Evolutionary conservation across 1,284 basidiomycete genomes (phyloP), one percentile per base, ranked within the genome.

Genomic region (Pseudozyma tsukubaensis): DNA sequence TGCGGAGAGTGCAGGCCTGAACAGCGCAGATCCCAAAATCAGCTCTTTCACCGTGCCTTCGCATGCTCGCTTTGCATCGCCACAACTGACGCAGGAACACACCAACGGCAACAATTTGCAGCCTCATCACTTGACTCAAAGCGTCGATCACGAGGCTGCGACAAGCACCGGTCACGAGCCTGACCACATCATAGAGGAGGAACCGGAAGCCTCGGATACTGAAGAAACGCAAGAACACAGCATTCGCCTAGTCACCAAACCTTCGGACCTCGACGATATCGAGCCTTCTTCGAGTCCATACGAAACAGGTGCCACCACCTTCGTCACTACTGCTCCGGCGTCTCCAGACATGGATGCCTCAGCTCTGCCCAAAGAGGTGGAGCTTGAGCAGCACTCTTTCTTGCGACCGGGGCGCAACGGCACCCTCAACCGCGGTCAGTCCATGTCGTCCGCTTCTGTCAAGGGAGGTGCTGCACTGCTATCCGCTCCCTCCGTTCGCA

Each of bases 171-270:
- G 16, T 16, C 37, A n/a, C 16, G 48, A 13, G n/a, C 47, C 24
- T 5, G 44, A n/a, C 3, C 18, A 50, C n/a, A 36, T 44, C 18
- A 43, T 14, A 6, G 36, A 13, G 9, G 55, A 48, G 2, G 47
- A 43, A 16, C 11, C 36, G 10, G 45, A 29, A 16, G 34, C 36
- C 14, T 47, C 54, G 3, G 43, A 44, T 39, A n/a, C 39, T 24
- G 44, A 13, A 16, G 44, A 53, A 1, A 35, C 58, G 12, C 54
- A 64, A n/a, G 74, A 76, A 42, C 56, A 64, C 43, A 72, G 68
- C 32, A 79, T 80, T 45, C 61, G 78, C 1, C 56, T 79, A 11
- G 65, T 79, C 32, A 68, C 72, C 3, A 68, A 58, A 48, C 50
- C 50, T 21, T 64, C 64, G 0, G 54, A 62, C 36, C 49, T 57